phyloP scores from a whole-genome alignment of 2,329 filamentous ascomycete species.

The Chalaropsis ovoidea region DNA sequence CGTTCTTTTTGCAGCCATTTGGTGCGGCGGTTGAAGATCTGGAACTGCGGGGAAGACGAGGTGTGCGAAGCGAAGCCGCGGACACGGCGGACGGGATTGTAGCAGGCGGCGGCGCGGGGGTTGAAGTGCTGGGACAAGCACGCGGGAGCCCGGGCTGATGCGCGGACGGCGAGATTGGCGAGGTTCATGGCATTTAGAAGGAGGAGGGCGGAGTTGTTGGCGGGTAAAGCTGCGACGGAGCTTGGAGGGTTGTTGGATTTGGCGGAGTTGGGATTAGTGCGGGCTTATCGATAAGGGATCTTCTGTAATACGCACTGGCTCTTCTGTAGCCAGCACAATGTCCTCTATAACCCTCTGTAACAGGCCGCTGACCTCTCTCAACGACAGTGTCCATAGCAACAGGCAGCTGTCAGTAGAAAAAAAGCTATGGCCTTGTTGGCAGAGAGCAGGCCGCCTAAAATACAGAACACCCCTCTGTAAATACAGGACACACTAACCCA shows the following conservation, averaged over 20 bases:
- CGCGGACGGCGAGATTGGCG: neutral
- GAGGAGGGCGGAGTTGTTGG: neutral
- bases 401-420: too few species aligned
- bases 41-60: constrained; percentile 41
- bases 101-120: neutral
- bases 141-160: neutral
- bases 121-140: neutral
- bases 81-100: neutral
- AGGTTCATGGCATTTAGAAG: constrained; percentile 16
- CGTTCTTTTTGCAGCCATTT: constrained; percentile 92
- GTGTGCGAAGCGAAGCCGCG: constrained; percentile 21
- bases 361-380: neutral
- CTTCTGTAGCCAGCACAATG: too few species aligned
- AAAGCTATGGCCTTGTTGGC: too few species aligned
- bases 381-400: too few species aligned
- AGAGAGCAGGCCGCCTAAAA: too few species aligned
- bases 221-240: neutral
- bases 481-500: too few species aligned
- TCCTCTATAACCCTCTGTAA: too few species aligned
- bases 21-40: constrained; percentile 80
- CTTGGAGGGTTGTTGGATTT: neutral
- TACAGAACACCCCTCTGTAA: too few species aligned
- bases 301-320: too few species aligned
- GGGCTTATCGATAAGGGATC: neutral
- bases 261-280: neutral